A percentile compares a stretch with the other conserved stretches of the same genome.
These are phyloP conservation scores for Sporobolomyces phaffii DNA, from an alignment of 768 basidiomycete genomes.

Conservation along the genomic window DNA sequence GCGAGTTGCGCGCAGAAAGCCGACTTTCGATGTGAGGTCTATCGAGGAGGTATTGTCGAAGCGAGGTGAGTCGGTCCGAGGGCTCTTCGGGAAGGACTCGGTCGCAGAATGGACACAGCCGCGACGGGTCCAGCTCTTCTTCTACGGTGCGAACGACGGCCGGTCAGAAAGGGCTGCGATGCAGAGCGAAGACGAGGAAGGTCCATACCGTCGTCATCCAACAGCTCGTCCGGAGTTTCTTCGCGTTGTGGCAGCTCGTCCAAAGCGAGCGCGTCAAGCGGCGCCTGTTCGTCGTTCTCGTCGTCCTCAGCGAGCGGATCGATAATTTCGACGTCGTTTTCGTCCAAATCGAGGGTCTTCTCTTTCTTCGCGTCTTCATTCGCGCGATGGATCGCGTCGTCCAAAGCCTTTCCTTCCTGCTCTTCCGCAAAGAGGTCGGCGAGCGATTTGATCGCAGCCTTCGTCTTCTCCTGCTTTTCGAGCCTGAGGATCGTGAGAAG, in stretches of 20 bases:
- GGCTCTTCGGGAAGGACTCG: constrained; percentile 17
- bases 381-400: not conserved
- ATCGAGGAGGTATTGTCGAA: constrained; percentile 21
- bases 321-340: not conserved
- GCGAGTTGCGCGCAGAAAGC: constrained; percentile 11
- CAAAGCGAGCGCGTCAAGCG: not conserved
- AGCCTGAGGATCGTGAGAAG: too few species aligned
- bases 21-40: constrained; percentile 6
- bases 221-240: not conserved
- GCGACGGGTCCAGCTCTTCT: constrained; percentile 4
- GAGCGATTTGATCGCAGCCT: too few species aligned
- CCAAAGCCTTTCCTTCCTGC: not conserved
- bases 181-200: too few species aligned
- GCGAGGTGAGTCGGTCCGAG: constrained; percentile 15
- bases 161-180: too few species aligned
- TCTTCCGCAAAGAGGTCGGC: not conserved
- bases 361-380: not conserved
- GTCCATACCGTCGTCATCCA: not conserved
- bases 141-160: too few species aligned
- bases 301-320: not conserved
- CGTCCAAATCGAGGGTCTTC: not conserved
- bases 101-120: constrained; percentile 42
- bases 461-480: too few species aligned
- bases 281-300: not conserved
- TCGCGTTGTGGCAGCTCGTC: not conserved